phyloP scores from a whole-genome alignment of 257 asterid species.

The Mitragyna speciosa region DNA sequence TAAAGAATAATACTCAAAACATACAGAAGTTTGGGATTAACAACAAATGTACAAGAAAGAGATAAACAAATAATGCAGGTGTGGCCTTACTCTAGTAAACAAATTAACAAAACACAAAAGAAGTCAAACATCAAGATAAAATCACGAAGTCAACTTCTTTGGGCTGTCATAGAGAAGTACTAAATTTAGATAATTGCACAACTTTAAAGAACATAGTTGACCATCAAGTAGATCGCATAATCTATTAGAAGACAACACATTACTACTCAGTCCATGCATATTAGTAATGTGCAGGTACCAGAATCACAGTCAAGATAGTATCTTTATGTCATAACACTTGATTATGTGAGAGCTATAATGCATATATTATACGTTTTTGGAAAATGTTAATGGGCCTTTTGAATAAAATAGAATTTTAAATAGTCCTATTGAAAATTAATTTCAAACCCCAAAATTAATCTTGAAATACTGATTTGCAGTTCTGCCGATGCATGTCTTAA shows the following conservation, averaged over 20 bases:
- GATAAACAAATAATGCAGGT: not conserved
- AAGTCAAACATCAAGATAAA: not conserved
- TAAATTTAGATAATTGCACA: not conserved
- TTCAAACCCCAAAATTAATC: too few species aligned
- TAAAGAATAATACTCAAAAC: slow-evolving; percentile 11
- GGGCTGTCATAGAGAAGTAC: not conserved
- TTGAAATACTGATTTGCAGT: too few species aligned
- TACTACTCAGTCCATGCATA: not conserved
- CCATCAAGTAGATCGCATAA: not conserved
- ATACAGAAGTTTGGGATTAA: not conserved
- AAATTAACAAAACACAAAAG: not conserved
- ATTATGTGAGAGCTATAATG: not conserved
- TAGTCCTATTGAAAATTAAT: too few species aligned
- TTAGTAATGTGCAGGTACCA: too few species aligned
- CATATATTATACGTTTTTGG: too few species aligned
- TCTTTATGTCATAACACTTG: not conserved
- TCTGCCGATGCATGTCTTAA: too few species aligned
- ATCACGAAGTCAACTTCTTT: not conserved
- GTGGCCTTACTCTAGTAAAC: not conserved
- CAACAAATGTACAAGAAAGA: not conserved
- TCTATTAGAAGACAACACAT: not conserved
- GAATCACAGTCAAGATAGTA: not conserved
- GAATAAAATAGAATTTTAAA: too few species aligned
- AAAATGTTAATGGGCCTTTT: too few species aligned
- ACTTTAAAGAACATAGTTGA: too few species aligned